phyloP scores from a whole-genome alignment of 192 early-diverging fungal genomes.

The Spizellomyces sp. region DNA sequence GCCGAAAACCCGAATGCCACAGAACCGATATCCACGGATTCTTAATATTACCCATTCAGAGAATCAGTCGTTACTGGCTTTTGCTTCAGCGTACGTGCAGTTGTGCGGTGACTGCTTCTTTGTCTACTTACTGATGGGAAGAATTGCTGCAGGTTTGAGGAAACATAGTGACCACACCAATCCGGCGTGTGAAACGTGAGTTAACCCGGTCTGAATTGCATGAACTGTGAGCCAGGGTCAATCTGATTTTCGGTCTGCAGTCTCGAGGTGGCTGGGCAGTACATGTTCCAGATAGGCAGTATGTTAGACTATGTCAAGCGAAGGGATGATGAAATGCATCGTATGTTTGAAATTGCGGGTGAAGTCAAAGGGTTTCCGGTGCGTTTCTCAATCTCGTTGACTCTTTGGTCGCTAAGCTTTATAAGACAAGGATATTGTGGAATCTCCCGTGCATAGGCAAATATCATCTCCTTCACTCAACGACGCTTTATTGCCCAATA shows the following conservation, averaged over 20 bases:
- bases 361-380: constrained; percentile 28
- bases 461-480: constrained; percentile 27
- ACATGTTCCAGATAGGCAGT: constrained; percentile 34
- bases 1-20: constrained; percentile 21
- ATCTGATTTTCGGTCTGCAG: neutral
- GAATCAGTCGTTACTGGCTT: constrained; percentile 35
- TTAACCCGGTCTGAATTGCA: neutral
- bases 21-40: constrained; percentile 20
- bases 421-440: neutral
- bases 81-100: constrained; percentile 20
- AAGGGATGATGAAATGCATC: constrained; percentile 28
- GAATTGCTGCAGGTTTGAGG: constrained; percentile 10
- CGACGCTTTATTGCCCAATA: constrained; percentile 22
- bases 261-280: constrained; percentile 27
- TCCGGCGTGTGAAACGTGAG: constrained; percentile 15
- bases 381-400: constrained; percentile 12
- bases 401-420: no score
- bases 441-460: constrained; percentile 7
- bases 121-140: neutral
- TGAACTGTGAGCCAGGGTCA: neutral
- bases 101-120: neutral
- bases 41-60: constrained; percentile 26
- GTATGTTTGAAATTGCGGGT: constrained; percentile 29
- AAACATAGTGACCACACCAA: constrained; percentile 19
- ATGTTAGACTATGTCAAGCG: constrained; percentile 30